Conservation (phyloP, 2,329 filamentous ascomycete genomes). For the Torrubiellomyces zombiae region DNA sequence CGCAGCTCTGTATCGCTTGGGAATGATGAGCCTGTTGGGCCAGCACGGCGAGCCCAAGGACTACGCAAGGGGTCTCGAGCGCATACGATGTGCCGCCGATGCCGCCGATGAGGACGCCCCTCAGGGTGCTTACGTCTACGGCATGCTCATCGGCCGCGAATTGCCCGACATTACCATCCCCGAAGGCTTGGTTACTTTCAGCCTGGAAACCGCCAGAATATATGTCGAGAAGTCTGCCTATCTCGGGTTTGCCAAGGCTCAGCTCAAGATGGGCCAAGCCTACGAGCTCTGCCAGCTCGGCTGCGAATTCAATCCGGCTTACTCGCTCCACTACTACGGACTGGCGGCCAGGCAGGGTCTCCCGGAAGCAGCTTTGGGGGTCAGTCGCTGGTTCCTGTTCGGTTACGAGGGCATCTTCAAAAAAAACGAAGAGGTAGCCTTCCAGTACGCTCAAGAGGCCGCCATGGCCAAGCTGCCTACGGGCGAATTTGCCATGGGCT, state of each 20-base stretch:
- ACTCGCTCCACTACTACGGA: constrained; percentile 91
- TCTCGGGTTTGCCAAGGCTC: constrained; percentile 87
- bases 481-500: constrained; percentile 91
- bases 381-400: constrained; percentile 97
- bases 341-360: constrained; percentile 85
- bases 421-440: constrained; percentile 91
- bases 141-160: constrained; percentile 83
- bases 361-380: constrained; percentile 82
- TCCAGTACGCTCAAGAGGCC: constrained; percentile 76
- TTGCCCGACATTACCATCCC: constrained; percentile 82
- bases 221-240: constrained; percentile 96
- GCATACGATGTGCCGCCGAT: constrained; percentile 70
- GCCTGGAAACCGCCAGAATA: constrained; percentile 57
- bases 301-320: constrained; percentile 84
- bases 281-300: constrained; percentile 89
- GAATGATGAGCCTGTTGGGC: constrained; percentile 93
- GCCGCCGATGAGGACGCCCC: constrained; percentile 91
- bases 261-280: constrained; percentile 91
- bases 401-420: constrained; percentile 83
- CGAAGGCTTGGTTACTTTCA: constrained; percentile 47
- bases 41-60: constrained; percentile 85
- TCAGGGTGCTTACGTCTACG: constrained; percentile 87
- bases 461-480: constrained; percentile 69
- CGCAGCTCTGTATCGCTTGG: constrained; percentile 69
- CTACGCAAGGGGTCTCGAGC: constrained; percentile 56